These are phyloP conservation scores for Paraglomus brasilianum DNA, from an alignment of 192 early-diverging fungal species.

Conservation along the genomic window DNA sequence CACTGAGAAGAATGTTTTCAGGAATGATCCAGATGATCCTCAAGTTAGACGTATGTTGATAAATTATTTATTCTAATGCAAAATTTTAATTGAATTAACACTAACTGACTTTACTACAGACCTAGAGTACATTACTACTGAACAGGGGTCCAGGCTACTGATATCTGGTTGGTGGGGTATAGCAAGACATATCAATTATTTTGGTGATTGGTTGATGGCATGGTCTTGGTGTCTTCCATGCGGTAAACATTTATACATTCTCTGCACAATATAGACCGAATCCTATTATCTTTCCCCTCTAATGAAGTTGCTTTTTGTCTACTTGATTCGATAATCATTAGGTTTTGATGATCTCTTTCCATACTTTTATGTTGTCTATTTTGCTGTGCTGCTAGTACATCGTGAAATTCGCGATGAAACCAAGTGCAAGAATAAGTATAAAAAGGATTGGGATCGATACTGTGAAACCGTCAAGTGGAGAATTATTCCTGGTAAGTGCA, in stretches of 20 bases:
- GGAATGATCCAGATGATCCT: conserved; percentile 61
- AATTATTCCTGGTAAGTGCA: conserved; percentile 70
- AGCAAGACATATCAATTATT: conserved; percentile 93
- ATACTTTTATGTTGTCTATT: conserved; percentile 95
- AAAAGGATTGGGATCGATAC: conserved; percentile 90
- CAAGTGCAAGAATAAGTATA: conserved; percentile 91
- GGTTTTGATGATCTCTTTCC: conserved; percentile 76
- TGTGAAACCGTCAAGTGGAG: conserved; percentile 75
- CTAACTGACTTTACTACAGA: conserved; percentile 39
- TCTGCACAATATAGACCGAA: neutral
- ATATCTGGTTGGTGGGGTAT: conserved; percentile 93
- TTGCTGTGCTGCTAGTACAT: conserved; percentile 86
- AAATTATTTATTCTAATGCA: neutral
- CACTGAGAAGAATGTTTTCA: conserved; percentile 87
- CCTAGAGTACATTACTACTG: conserved; percentile 83
- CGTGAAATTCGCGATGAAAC: conserved; percentile 86
- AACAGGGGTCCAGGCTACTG: conserved; percentile 76
- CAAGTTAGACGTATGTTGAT: conserved; percentile 45
- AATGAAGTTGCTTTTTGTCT: no score
- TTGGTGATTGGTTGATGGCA: conserved; percentile 92
- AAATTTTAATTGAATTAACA: neutral
- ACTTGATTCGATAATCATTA: conserved; percentile 18
- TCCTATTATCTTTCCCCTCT: neutral
- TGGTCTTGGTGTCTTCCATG: conserved; percentile 88
- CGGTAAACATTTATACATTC: conserved; percentile 33